These are phyloP conservation scores for Nasturtium officinale DNA, from an alignment of 345 rosid species.

Conservation along the genomic window DNA sequence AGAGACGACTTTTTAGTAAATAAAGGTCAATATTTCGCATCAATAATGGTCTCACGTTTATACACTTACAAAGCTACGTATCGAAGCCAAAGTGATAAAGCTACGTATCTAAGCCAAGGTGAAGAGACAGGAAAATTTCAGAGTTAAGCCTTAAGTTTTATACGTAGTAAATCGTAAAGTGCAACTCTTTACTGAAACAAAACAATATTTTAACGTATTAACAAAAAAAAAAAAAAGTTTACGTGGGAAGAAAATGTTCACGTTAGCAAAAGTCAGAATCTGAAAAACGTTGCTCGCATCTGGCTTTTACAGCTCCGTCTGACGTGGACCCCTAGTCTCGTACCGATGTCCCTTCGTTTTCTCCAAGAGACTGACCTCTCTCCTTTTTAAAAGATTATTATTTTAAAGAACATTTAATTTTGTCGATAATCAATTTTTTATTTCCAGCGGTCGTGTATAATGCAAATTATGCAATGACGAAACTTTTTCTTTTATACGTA, in stretches of 20 bases:
- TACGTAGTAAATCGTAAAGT: slow-evolving; percentile 1
- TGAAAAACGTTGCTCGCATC: slow-evolving; percentile 13
- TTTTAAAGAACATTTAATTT: slow-evolving; percentile 4
- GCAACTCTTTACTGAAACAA: background rate
- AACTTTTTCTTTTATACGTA: background rate
- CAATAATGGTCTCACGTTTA: slow-evolving; percentile 13
- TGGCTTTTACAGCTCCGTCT: slow-evolving; percentile 32
- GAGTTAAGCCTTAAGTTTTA: background rate
- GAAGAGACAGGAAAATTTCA: background rate
- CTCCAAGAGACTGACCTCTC: slow-evolving; percentile 30
- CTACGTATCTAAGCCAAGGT: background rate
- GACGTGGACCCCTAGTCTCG: slow-evolving; percentile 47
- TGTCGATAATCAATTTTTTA: background rate
- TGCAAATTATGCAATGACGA: slow-evolving; percentile 11
- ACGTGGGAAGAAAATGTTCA: slow-evolving; percentile 11
- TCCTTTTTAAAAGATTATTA: background rate
- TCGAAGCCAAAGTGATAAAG: too few species aligned
- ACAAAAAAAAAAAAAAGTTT: background rate
- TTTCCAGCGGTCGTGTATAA: slow-evolving; percentile 21
- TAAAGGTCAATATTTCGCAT: background rate
- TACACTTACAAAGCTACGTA: slow-evolving; percentile 1
- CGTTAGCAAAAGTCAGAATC: slow-evolving; percentile 41
- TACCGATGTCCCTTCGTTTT: slow-evolving; percentile 44
- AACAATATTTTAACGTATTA: background rate
- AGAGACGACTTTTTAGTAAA: background rate